Conservation (phyloP, 1,284 basidiomycete genomes). For the Afroboletus lepidellus region DNA sequence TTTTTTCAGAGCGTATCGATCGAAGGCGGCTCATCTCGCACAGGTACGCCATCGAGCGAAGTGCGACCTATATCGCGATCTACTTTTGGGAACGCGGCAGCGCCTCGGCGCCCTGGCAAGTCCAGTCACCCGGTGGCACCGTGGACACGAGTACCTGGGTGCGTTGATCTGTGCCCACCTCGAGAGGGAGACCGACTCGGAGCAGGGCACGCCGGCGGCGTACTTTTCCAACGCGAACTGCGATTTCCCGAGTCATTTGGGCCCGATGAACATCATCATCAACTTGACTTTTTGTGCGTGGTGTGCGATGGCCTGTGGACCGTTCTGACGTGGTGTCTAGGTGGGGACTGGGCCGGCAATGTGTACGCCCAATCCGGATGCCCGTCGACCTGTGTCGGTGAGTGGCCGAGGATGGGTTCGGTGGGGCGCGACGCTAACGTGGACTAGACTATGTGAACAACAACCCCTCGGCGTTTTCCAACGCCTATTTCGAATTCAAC, state of each 20-base stretch:
- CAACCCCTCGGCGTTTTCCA: slow-evolving; percentile 16
- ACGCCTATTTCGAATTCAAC: slow-evolving; percentile 31
- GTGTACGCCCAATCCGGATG: slow-evolving; percentile 33
- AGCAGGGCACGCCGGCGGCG: slow-evolving; percentile 23
- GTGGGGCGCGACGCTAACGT: neutral
- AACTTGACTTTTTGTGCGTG: slow-evolving; percentile 30
- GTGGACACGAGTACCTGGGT: slow-evolving; percentile 28
- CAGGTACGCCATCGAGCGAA: slow-evolving; percentile 29
- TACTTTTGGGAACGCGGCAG: slow-evolving; percentile 29
- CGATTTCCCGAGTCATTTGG: slow-evolving; percentile 19
- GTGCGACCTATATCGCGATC: slow-evolving; percentile 11
- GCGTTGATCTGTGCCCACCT: neutral
- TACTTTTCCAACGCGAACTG: slow-evolving; percentile 21
- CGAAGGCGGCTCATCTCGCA: neutral
- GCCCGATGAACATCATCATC: slow-evolving; percentile 24
- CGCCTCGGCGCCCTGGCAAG: slow-evolving; percentile 16
- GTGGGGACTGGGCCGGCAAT: slow-evolving; percentile 44
- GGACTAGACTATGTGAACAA: slow-evolving; percentile 20
- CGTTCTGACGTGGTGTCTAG: slow-evolving; percentile 17
- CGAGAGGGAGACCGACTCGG: neutral
- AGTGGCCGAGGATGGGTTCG: slow-evolving; percentile 7
- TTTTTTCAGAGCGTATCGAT: neutral
- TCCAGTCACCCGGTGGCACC: slow-evolving; percentile 11
- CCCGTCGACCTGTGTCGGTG: slow-evolving; percentile 34
- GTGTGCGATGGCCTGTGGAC: neutral